Evolutionary conservation across 148 eudicot genomes (phyloP).

Genomic region (Persicaria tinctoria): DNA sequence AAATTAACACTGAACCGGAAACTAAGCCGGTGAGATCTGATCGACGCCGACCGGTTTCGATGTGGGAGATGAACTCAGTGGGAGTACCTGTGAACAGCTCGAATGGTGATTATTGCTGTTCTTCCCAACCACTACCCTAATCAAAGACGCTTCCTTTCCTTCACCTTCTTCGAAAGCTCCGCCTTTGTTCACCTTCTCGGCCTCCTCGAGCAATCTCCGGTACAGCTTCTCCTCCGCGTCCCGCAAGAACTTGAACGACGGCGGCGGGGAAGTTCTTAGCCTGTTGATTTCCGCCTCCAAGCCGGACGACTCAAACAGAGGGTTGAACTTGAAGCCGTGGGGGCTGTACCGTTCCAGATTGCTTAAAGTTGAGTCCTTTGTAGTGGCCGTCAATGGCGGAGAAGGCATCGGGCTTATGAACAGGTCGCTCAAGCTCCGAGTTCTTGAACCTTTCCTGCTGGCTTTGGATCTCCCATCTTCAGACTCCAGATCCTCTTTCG

Average conservation of each 20-base stretch:
- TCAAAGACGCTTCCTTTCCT: conserved; percentile 27
- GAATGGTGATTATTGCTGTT: conserved; percentile 23
- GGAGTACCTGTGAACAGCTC: conserved; percentile 60
- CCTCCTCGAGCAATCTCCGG: conserved; percentile 55
- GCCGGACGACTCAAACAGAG: conserved; percentile 60
- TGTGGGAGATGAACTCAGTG: conserved; percentile 48
- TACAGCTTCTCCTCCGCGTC: conserved; percentile 90
- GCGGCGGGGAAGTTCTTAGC: conserved; percentile 75
- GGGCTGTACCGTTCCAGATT: conserved; percentile 21
- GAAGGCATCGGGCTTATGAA: conserved; percentile 50
- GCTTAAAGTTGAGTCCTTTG: background rate
- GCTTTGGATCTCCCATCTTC: conserved; percentile 57
- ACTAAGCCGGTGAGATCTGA: background rate
- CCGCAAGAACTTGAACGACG: conserved; percentile 82
- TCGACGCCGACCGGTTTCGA: background rate
- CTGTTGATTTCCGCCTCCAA: conserved; percentile 46
- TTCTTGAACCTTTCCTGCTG: conserved; percentile 59
- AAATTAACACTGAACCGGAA: background rate
- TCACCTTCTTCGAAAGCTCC: conserved; percentile 9
- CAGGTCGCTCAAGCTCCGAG: conserved; percentile 62
- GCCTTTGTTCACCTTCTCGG: conserved; percentile 31
- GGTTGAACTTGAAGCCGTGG: conserved; percentile 49
- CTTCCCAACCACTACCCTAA: conserved; percentile 25
- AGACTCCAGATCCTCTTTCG: conserved; percentile 81
- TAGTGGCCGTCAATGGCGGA: conserved; percentile 29